phyloP scores from a whole-genome alignment of 805 yeast genomes.

The Yarrowia porcina region DNA sequence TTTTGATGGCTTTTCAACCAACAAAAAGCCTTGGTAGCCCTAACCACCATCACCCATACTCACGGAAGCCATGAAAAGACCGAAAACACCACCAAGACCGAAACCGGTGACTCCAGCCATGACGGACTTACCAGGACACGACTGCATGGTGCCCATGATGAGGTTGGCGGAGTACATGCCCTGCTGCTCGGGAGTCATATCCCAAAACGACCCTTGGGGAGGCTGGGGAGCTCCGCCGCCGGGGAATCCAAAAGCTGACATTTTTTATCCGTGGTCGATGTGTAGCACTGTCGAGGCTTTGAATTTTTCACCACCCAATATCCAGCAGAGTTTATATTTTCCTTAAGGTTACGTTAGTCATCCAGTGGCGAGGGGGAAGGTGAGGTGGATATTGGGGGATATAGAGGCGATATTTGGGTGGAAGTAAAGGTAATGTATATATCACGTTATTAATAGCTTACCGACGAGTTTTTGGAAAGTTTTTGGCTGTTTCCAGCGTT shows the following conservation, averaged over 20 bases:
- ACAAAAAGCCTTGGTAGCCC: not conserved
- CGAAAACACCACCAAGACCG: conserved; percentile 92
- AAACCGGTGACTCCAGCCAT: conserved; percentile 94
- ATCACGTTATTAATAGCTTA: no score
- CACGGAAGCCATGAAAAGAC: conserved; percentile 71
- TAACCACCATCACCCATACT: conserved; percentile 15
- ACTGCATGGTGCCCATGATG: conserved; percentile 78
- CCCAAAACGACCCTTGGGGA: conserved; percentile 44
- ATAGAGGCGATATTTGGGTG: no score
- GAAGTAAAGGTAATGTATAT: no score
- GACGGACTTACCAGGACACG: conserved; percentile 91
- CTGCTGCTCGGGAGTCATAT: conserved; percentile 88
- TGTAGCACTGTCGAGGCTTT: conserved; percentile 10
- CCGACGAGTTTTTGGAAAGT: no score
- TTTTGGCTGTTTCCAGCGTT: no score
- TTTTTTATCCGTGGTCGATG: not conserved
- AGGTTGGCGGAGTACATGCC: conserved; percentile 84
- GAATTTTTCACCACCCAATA: conserved; percentile 15
- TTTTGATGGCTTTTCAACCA: no score
- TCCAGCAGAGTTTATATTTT: conserved; percentile 1
- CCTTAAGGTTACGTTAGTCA: conserved; percentile 14
- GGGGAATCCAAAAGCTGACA: conserved; percentile 22
- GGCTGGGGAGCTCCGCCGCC: conserved; percentile 7
- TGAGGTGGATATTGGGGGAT: not conserved
- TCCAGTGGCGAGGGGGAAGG: not conserved